Evolutionary conservation across 352 stramenopile species (phyloP).

Genomic region (Pythium phragmitis): DNA sequence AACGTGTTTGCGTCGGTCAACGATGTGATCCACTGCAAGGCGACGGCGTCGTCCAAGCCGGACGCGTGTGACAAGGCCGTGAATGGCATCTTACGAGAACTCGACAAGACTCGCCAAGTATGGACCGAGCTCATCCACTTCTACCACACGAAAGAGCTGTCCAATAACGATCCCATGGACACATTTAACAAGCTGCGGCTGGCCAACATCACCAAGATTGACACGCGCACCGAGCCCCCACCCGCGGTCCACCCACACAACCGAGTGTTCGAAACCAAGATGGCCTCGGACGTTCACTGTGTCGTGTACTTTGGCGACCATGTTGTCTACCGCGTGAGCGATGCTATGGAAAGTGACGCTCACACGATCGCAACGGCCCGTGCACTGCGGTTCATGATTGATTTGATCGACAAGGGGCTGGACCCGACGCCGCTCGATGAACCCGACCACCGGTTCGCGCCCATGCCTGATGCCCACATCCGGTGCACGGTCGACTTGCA

Average conservation of each 20-base stretch:
- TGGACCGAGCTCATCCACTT: constrained; percentile 79
- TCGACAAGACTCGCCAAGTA: constrained; percentile 47
- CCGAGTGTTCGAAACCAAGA: constrained; percentile 17
- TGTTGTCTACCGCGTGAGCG: constrained; percentile 50
- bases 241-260: constrained; percentile 6
- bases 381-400: constrained; percentile 58
- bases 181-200: constrained; percentile 63
- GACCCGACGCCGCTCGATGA: constrained; percentile 43
- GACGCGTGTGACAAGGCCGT: constrained; percentile 69
- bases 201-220: constrained; percentile 52
- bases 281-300: constrained; percentile 8
- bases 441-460: constrained; percentile 25
- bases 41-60: constrained; percentile 39
- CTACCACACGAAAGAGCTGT: constrained; percentile 61
- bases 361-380: constrained; percentile 46
- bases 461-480: constrained; percentile 36
- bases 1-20: constrained; percentile 68
- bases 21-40: constrained; percentile 52
- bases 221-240: constrained; percentile 11
- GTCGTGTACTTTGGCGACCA: constrained; percentile 45
- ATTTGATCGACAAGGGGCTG: constrained; percentile 71
- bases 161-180: constrained; percentile 42
- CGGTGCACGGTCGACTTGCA: constrained; percentile 50
- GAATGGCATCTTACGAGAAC: constrained; percentile 48
- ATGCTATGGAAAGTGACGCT: constrained; percentile 48